Base-by-base conservation (phyloP, 1,139 yeast genomes). In the Maudiozyma humilis region DNA sequence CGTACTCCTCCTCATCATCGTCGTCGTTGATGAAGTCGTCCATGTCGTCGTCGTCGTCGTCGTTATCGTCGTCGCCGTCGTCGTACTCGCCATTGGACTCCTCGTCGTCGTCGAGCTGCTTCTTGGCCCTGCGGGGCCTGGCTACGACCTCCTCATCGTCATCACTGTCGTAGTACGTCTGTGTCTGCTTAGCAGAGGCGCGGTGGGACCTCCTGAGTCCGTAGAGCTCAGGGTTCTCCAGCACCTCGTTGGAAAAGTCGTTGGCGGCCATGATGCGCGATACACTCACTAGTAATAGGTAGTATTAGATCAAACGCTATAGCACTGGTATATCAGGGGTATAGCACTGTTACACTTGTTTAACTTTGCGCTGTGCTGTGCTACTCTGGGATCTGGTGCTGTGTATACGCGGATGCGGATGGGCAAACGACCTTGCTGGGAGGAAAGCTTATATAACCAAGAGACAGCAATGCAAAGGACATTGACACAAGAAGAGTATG, bases 191-290 rank as follows among this genome's bases (percentile, higher is more conserved):
- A 3, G 73, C 70, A 15, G 64, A 64, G 17, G 86, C 81, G 54
- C 97, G 75, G 37, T 83, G 81, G 30, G 95, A 84, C 55, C 97
- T 75, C 62, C 97, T 77, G 48, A 91, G 72, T 2, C 98, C 98
- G 57, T 89, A 91, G 29, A 91, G 73, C 64, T 87, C 96, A 2
- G 98, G 97, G 63, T 87, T 78, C 44, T 70, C 66, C 35, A 66
- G 52, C 18, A 67, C 61, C 41, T 67, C 71, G 12, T 57, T 62
- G 34, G 65, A 63, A 38, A 67, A 50, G 29, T 63, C 64, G 18
- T 43, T 43, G 27, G 10, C 10, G 10, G 27, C 27, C 27, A 23
- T 23, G 6, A 10, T 23, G 10, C 8, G 10, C 8, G n/a, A n/a
- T n/a, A n/a, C n/a, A n/a, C n/a, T n/a, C n/a, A n/a, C n/a, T n/a